A percentile compares a stretch with the other conserved stretches of the same genome.
phyloP scores from a whole-genome alignment of 768 basidiomycete species.

The Chalciporus pseudorubinellus region DNA sequence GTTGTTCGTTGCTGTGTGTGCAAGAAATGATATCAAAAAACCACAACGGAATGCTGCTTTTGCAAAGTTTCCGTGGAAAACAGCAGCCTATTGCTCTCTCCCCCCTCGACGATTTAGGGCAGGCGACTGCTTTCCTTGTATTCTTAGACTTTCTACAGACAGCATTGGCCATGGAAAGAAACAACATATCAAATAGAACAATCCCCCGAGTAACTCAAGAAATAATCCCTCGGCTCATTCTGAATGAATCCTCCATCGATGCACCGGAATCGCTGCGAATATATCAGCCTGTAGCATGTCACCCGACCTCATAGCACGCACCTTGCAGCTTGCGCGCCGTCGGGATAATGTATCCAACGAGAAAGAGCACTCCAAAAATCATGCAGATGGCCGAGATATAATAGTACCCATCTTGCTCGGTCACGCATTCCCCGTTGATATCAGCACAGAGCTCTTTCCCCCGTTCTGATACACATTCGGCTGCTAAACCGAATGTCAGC shows the following conservation, averaged over 20 bases:
- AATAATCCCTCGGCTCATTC: constrained; percentile 12
- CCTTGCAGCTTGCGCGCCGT: constrained; percentile 85
- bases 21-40: constrained; percentile 20
- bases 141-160: neutral
- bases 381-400: constrained; percentile 79
- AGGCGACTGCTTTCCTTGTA: constrained; percentile 15
- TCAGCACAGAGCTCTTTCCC: constrained; percentile 78
- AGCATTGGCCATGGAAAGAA: neutral
- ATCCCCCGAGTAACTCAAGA: neutral
- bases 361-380: constrained; percentile 65
- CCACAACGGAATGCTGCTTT: constrained; percentile 11
- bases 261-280: constrained; percentile 59
- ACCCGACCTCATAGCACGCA: constrained; percentile 35
- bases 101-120: constrained; percentile 30
- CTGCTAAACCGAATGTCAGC: constrained; percentile 42
- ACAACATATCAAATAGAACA: neutral
- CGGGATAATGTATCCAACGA: constrained; percentile 78
- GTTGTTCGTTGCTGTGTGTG: constrained; percentile 13
- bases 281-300: constrained; percentile 1
- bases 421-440: constrained; percentile 76
- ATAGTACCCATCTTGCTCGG: constrained; percentile 91
- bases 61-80: constrained; percentile 29
- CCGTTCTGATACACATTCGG: constrained; percentile 90
- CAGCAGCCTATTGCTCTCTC: constrained; percentile 15
- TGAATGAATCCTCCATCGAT: constrained; percentile 65